Evolutionary conservation across 352 stramenopile species (phyloP), one percentile per base, ranked within the genome.

Genomic region (Phytophthora hybrid): DNA sequence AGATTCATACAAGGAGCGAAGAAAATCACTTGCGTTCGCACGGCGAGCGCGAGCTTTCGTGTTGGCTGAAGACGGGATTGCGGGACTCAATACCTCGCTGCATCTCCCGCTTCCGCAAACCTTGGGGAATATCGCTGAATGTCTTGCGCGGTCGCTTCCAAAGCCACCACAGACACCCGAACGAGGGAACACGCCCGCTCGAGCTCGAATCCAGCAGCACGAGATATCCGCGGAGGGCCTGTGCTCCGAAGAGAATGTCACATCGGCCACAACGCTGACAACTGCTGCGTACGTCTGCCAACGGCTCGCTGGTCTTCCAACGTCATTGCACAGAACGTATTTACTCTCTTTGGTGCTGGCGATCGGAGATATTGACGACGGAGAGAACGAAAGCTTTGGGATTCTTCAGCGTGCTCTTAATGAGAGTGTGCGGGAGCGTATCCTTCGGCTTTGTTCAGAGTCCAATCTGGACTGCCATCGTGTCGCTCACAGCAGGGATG

Each of bases 271-370:
- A 19, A 62, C 31, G 26, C 53, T 60, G 18, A 73, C 62, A 18
- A 76, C 73, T 1, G 11, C 51, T 7, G 60, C 23, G 16, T 87
- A 74, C 21, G 47, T 83, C 5, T 56, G 58, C 10, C 68, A 76
- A 37, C 65, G 79, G 10, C 74, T 87, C 2, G 66, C 41, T 52
- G 71, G 68, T 3, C 56, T 87, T 4, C 77, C 77, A n/a, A 68
- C 65, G 14, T 62, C 69, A 0, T 37, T 83, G 13, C 72, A 81
- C 32, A 53, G 57, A 65, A 66, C 59, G 5, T 84, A 82, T 53
- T 13, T 83, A 51, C 51, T 87, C 11, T 51, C 63, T n/a, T 52
- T 80, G 14, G 69, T 60, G 11, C 19, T 80, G 16, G 41, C 47
- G 0, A 65, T 80, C 0, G 59, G 31, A 23, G 63, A 74, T 23